Conservation (phyloP, 148 eudicot genomes). For the Oxyria digyna region DNA sequence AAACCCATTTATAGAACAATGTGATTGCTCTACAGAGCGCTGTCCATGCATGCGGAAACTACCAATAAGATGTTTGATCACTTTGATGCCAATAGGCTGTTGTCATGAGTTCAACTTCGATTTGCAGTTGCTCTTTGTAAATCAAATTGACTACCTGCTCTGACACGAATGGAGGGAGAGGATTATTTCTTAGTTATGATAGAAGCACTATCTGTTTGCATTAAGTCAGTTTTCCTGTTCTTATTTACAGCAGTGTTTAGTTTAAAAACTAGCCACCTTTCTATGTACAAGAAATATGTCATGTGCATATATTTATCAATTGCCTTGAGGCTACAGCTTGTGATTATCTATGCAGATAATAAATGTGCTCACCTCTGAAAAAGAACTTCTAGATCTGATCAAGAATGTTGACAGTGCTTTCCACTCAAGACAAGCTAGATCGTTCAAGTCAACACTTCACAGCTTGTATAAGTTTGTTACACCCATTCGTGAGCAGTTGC, state of each 20-base stretch:
- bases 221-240: no score
- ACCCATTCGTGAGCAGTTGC: conserved; percentile 60
- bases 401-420: conserved; percentile 58
- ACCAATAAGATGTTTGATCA: not conserved
- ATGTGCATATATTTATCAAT: not conserved
- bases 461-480: conserved; percentile 52
- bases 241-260: no score
- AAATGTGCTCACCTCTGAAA: conserved; percentile 53
- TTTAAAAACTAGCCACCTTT: no score
- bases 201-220: no score
- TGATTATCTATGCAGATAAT: conserved; percentile 40
- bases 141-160: not conserved
- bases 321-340: not conserved
- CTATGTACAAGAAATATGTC: no score
- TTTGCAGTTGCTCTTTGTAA: not conserved
- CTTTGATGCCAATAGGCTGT: not conserved
- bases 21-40: no score
- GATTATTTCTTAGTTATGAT: no score
- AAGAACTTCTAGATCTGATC: conserved; percentile 54
- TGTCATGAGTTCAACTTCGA: not conserved
- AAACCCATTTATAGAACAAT: no score
- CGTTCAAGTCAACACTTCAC: conserved; percentile 39
- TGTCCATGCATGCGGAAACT: no score
- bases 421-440: conserved; percentile 42
- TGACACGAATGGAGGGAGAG: no score